Conservation (phyloP, 2,329 filamentous ascomycete species). For the Ophioceras dolichostomum region DNA sequence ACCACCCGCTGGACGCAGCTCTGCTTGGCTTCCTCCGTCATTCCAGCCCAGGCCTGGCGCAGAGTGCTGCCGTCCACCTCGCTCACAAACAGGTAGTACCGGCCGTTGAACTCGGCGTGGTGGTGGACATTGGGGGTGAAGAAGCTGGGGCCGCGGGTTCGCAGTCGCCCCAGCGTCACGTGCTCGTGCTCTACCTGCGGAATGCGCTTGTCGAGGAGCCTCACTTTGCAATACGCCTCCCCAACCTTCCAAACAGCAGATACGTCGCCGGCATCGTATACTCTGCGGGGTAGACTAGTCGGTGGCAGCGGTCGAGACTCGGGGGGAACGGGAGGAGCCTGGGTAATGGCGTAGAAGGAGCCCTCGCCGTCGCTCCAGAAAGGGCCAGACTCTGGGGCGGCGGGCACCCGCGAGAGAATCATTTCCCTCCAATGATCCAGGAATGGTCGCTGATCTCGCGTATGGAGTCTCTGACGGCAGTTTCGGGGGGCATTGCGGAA, state of each 20-base stretch:
- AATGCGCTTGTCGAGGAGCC: no score
- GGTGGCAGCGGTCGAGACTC: not conserved
- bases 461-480: not conserved
- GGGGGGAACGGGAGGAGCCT: not conserved
- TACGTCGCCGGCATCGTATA: not conserved
- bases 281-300: not conserved
- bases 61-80: not conserved
- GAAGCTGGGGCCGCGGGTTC: not conserved
- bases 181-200: no score
- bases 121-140: not conserved
- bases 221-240: not conserved
- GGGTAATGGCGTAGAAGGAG: not conserved
- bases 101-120: not conserved
- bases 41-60: not conserved
- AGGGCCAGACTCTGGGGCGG: no score
- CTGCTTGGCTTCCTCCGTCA: not conserved
- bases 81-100: not conserved
- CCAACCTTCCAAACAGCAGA: not conserved
- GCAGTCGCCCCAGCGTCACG: not conserved
- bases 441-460: not conserved
- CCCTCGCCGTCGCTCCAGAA: not conserved
- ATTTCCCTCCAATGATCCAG: not conserved
- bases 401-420: not conserved
- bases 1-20: no score
- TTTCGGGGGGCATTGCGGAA: no score